phyloP scores from a whole-genome alignment of 345 rosid genomes.

The Pistacia vera region DNA sequence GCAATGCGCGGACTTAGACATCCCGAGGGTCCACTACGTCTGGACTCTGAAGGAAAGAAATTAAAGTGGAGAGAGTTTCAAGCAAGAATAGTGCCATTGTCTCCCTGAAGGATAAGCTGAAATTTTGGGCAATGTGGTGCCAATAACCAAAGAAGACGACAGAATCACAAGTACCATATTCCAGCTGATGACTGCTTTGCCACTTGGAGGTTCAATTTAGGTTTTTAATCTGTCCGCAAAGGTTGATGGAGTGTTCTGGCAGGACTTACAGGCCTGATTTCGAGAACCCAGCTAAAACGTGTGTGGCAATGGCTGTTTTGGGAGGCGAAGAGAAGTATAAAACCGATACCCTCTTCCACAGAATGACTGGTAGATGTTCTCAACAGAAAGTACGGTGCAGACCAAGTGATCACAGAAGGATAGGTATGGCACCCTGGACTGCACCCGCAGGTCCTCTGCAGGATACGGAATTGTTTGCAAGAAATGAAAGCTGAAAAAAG shows the following conservation, averaged over 20 bases:
- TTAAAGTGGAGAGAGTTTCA: slow-evolving; percentile 29
- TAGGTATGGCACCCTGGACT: slow-evolving; percentile 22
- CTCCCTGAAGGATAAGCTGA: slow-evolving; percentile 15
- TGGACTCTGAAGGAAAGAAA: slow-evolving; percentile 27
- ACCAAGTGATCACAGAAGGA: background rate
- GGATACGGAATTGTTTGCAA: slow-evolving; percentile 34
- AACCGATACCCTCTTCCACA: slow-evolving; percentile 4
- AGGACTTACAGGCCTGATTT: slow-evolving; percentile 22
- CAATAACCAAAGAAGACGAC: slow-evolving; percentile 28
- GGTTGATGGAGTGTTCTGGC: slow-evolving; percentile 25
- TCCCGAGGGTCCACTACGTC: slow-evolving; percentile 12
- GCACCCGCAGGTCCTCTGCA: slow-evolving; percentile 25
- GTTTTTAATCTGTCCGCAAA: slow-evolving; percentile 17
- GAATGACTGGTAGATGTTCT: slow-evolving; percentile 22
- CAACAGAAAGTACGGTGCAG: background rate
- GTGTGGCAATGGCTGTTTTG: slow-evolving; percentile 29
- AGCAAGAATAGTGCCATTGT: slow-evolving; percentile 23
- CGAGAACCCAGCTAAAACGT: slow-evolving; percentile 23
- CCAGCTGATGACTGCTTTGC: slow-evolving; percentile 21
- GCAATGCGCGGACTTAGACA: slow-evolving; percentile 10
- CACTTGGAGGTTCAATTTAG: slow-evolving; percentile 25
- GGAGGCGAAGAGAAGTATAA: slow-evolving; percentile 23
- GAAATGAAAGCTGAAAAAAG: slow-evolving; percentile 10
- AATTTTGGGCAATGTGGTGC: slow-evolving; percentile 26
- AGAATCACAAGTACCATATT: slow-evolving; percentile 20